Base-by-base conservation (phyloP, 1,284 basidiomycete species). In the Schizopora paradoxa region DNA sequence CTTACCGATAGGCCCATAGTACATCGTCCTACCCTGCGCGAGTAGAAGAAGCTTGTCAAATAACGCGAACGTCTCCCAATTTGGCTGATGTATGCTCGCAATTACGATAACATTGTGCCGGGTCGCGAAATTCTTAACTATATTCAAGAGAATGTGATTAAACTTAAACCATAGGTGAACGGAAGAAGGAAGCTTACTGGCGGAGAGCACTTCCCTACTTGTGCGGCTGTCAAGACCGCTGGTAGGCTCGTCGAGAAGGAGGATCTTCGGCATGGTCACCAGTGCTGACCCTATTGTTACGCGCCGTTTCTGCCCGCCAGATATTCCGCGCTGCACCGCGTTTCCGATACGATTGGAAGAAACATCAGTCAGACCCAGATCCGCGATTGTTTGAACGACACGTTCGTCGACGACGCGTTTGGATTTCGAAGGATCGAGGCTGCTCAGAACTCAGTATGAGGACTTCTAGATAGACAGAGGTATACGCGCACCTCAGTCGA, bases 221-320 rank as follows among this genome's bases (percentile, higher is more conserved):
- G 79, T 76, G 2, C 77, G 74, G 27, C 77, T 79, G 59, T 84
- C 81, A 31, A 85, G 68, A 2, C 82, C 82, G 51, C 71, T 70
- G 2, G 67, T 69, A 1, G 82, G 79, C 55, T 86, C 82, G 54
- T 86, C 82, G 3, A 81, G 66, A 14, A 83, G 69, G 6, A 84
- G 61, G 3, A 84, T 70, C 3, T 75, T 53, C 63, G 82, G 82
- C 39, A 69, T 70, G 10, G 80, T 76, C 22, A 85, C 74, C 53
- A 85, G 73, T 39, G 79, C 76, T 45, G 79, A 70, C 14, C 77
- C 82, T 41, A 82, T 77, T 5, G 78, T 82, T 3, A 85, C 75
- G 5, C 82, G 66, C 8, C 79, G 68, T 58, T 77, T 79, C 58
- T 85, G 80, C 13, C 81, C 80, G 4, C 81, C 82, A 8, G 75